Evolutionary conservation across 257 asterid species (phyloP).

Genomic region (Orobanche coerulescens): DNA sequence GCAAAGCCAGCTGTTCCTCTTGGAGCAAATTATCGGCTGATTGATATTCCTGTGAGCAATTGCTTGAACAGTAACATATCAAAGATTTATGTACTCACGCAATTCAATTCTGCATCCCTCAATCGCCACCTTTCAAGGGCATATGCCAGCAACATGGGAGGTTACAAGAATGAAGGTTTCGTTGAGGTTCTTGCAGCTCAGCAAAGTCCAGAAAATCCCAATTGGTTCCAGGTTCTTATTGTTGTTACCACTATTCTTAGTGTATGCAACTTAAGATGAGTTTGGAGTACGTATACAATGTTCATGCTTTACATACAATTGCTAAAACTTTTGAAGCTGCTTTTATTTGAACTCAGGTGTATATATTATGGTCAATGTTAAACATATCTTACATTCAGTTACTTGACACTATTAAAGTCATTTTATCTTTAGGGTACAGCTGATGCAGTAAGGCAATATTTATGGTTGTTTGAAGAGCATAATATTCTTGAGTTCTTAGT

Average conservation of each 20-base stretch:
- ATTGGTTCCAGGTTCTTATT: slow-evolving; percentile 80
- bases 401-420: slow-evolving; percentile 1
- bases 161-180: slow-evolving; percentile 84
- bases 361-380: slow-evolving; percentile 6
- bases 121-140: slow-evolving; percentile 94
- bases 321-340: slow-evolving; percentile 14
- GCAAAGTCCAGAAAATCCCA: slow-evolving; percentile 94
- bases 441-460: slow-evolving; percentile 91
- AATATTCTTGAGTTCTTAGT: slow-evolving; percentile 69
- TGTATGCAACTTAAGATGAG: slow-evolving; percentile 9
- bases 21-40: slow-evolving; percentile 87
- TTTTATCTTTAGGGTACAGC: slow-evolving; percentile 72
- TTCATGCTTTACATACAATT: background rate
- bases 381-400: background rate
- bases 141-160: slow-evolving; percentile 87
- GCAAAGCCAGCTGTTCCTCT: slow-evolving; percentile 98
- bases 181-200: slow-evolving; percentile 99
- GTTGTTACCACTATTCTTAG: background rate
- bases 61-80: slow-evolving; percentile 88
- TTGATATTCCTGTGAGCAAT: slow-evolving; percentile 96
- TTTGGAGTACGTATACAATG: background rate
- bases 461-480: slow-evolving; percentile 94
- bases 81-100: slow-evolving; percentile 91
- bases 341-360: background rate
- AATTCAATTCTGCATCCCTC: slow-evolving; percentile 92